Percentiles rank a stretch among this genome's conserved stretches.
Conservation (phyloP, 75 land plant genomes). For the Larix kaempferi region DNA sequence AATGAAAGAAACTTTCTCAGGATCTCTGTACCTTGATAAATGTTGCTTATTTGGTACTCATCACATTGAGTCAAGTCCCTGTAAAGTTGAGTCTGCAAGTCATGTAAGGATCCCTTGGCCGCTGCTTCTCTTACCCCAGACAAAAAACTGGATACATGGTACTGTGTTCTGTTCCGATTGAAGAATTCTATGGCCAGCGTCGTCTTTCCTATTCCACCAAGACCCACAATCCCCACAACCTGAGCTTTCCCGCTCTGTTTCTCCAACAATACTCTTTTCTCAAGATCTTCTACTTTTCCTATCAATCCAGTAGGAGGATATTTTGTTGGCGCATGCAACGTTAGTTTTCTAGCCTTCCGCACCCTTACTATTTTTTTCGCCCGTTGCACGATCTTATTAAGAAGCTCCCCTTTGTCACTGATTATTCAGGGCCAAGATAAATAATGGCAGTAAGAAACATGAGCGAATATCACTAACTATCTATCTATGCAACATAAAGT, state of each 20-base stretch:
- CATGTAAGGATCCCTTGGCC: neutral
- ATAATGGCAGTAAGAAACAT: no score
- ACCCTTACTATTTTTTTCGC: no score
- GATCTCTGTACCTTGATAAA: no score
- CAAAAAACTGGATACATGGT: neutral
- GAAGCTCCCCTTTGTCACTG: neutral
- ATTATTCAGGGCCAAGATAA: no score
- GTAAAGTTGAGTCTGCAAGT: neutral
- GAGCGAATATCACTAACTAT: no score
- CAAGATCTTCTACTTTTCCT: neutral
- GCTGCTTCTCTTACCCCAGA: neutral
- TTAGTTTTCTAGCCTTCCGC: neutral
- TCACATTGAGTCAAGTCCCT: neutral
- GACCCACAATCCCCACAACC: neutral
- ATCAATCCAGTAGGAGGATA: neutral
- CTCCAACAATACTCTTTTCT: neutral
- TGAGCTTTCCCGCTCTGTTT: neutral
- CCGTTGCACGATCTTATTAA: neutral
- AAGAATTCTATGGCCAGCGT: neutral
- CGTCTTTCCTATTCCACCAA: neutral
- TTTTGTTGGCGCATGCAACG: neutral
- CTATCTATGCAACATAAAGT: no score
- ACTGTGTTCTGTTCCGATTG: neutral
- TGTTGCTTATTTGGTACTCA: no score
- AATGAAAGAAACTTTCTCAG: no score